These are phyloP conservation scores for Posidonia oceanica DNA, from an alignment of 116 monocot species.

Conservation along the genomic window DNA sequence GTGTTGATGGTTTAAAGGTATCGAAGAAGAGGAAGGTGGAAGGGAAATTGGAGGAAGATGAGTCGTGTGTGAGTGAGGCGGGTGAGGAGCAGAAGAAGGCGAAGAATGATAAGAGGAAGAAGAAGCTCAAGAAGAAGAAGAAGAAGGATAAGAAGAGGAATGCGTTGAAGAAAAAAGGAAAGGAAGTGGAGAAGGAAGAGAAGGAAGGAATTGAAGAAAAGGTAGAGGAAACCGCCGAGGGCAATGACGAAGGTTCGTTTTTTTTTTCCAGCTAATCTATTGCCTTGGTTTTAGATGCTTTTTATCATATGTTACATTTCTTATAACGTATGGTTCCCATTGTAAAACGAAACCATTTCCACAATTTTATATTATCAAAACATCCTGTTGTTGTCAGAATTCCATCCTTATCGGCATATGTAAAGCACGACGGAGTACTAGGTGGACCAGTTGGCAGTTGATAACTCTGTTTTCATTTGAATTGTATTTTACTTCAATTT, in stretches of 20 bases:
- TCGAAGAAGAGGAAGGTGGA: conserved; percentile 14
- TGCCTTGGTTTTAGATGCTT: background rate
- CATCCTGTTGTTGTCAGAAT: too few relatives aligned
- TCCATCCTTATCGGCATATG: background rate
- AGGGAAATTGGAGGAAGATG: conserved; percentile 10
- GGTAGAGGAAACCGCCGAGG: background rate
- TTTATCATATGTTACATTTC: too few relatives aligned
- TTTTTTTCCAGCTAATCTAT: background rate
- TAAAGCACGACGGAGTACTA: background rate
- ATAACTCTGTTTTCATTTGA: background rate
- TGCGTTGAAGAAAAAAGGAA: background rate
- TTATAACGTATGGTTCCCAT: too few relatives aligned
- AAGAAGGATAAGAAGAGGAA: conserved; percentile 16
- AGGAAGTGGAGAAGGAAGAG: background rate
- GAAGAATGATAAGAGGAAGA: conserved; percentile 15
- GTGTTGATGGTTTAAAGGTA: conserved; percentile 27
- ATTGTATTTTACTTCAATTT: background rate
- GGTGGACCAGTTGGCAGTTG: background rate
- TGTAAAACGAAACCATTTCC: too few relatives aligned
- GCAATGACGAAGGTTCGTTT: background rate
- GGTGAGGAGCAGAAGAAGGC: conserved; percentile 13
- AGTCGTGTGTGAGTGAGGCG: conserved; percentile 2
- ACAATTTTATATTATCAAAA: too few relatives aligned
- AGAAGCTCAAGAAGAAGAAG: conserved; percentile 24
- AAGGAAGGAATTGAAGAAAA: background rate